These are phyloP conservation scores for Phytophthora citrophthora DNA, from an alignment of 352 stramenopile species.

Conservation along the genomic window DNA sequence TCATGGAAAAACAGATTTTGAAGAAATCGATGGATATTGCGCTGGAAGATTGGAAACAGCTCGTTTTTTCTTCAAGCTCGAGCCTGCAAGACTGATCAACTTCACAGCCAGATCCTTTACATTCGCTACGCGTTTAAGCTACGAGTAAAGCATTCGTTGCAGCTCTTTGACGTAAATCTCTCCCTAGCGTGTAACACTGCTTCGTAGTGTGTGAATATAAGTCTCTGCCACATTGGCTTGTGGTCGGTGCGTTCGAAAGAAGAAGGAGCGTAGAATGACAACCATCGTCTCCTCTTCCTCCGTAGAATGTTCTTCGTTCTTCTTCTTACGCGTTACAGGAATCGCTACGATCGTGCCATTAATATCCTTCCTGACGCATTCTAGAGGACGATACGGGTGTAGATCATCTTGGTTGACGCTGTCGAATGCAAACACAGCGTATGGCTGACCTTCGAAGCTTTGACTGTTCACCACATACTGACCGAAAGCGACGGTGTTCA, in stretches of 20 bases:
- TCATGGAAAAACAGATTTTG: conserved; percentile 71
- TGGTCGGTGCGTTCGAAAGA: not conserved
- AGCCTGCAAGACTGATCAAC: conserved; percentile 45
- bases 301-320: not conserved
- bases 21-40: conserved; percentile 55
- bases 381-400: not conserved
- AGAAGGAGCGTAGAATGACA: not conserved
- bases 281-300: not conserved
- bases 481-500: not conserved
- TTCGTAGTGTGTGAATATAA: not conserved
- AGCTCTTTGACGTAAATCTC: not conserved
- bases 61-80: conserved; percentile 53
- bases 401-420: not conserved
- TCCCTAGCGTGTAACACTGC: not conserved
- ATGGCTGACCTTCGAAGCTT: not conserved
- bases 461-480: not conserved
- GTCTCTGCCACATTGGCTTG: not conserved
- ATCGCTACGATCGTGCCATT: not conserved
- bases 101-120: not conserved
- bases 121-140: not conserved
- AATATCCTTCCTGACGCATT: not conserved
- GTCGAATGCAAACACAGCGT: not conserved
- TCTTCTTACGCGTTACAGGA: not conserved
- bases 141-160: not conserved
- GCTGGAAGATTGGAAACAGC: conserved; percentile 48